Conservation (phyloP, 305 asterid species). For the Stenogyne calaminthoides region DNA sequence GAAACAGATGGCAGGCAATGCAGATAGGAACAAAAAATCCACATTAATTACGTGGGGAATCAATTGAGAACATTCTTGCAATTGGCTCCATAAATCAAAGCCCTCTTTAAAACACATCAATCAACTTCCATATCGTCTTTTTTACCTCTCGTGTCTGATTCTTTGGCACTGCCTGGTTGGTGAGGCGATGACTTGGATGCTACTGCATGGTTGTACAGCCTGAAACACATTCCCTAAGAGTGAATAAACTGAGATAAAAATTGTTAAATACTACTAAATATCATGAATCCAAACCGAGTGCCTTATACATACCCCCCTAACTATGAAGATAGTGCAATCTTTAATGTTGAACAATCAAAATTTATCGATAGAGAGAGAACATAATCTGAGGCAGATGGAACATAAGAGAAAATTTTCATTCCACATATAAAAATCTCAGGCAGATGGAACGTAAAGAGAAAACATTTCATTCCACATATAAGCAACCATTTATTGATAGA, state of each 20-base stretch:
- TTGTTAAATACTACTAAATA: constrained; percentile 5
- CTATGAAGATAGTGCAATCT: not conserved
- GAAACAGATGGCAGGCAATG: constrained; percentile 16
- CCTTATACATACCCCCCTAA: not conserved
- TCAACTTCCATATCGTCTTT: constrained; percentile 61
- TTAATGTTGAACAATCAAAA: not conserved
- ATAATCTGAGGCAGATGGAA: constrained; percentile 10
- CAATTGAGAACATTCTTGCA: constrained; percentile 22
- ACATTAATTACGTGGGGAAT: constrained; percentile 20
- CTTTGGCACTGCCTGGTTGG: constrained; percentile 41
- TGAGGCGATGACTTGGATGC: constrained; percentile 43
- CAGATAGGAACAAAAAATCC: constrained; percentile 15
- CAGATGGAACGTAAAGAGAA: constrained; percentile 6
- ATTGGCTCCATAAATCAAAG: constrained; percentile 27
- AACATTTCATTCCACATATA: constrained; percentile 1
- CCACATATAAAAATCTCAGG: not conserved
- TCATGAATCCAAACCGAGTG: not conserved
- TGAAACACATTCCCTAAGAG: constrained; percentile 42
- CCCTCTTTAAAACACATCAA: constrained; percentile 32
- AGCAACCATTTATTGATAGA: constrained; percentile 13
- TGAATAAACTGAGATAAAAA: constrained; percentile 16
- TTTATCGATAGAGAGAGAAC: no score
- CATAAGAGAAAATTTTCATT: not conserved
- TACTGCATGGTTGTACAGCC: constrained; percentile 61
- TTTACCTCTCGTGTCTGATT: constrained; percentile 42